Base-by-base conservation (phyloP, 495 filamentous ascomycete genomes). In the Penicillium crystallinum region DNA sequence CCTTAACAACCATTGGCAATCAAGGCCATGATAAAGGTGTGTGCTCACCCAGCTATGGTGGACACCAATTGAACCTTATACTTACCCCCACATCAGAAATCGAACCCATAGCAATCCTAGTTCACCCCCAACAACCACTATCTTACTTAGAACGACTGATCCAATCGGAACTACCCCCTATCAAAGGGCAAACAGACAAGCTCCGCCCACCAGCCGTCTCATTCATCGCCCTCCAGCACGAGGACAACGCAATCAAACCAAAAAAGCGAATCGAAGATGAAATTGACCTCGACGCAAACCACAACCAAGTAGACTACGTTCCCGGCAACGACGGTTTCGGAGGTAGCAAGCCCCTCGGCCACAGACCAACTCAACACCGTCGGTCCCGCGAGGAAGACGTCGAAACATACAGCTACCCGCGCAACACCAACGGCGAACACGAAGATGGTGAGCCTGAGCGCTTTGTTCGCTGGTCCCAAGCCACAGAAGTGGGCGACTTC, bases 401-500 rank as follows among this genome's bases (percentile, higher is more conserved):
- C 10, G 61, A 74, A 36, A 67, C 57, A 6, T 64, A 66, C 52
- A 73, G 65, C 54, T 71, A 61, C 42, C 70, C 63, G n/a, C 67
- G 66, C 10, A 67, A 58, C 14, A 52, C 55, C 37, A 61, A 51
- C 43, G 57, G 58, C 21, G 6, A 8, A 3, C 46, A 55, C 1
- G 40, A 55, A 23, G 39, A 55, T 4, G 55, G 54, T 3, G 39
- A 54, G n/a, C 64, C 66, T 3, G 56, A 67, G 18, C 65, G 59
- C 19, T 91, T 91, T 71, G 89, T 96, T 0, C 87, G 90, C n/a
- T 97, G 92, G 92, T 90, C 87, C 17, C 80, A 82, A 34, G 84
- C 83, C 14, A 96, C 91, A 9, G 92, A 97, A 58, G 84, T 97
- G 23, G 92, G 91, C 9, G 91, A 97, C 70, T 97, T 97, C 67